These are phyloP conservation scores for Periglandula ipomoeae DNA, from an alignment of 2,329 filamentous ascomycete species.

Conservation along the genomic window DNA sequence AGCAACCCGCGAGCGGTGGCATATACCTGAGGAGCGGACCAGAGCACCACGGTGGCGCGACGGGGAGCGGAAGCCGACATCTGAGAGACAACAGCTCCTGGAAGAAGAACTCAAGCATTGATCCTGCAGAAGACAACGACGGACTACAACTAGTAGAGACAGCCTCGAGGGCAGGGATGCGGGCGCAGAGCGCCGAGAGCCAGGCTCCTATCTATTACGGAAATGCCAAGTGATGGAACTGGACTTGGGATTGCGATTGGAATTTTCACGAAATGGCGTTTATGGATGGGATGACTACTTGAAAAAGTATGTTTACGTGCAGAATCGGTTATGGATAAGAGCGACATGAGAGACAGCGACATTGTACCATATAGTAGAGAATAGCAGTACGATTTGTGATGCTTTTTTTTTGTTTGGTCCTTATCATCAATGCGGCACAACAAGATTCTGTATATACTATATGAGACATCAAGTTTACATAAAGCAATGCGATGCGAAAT, in stretches of 20 bases:
- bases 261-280: too few species aligned
- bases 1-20: not conserved
- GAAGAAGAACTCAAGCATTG: conserved; percentile 1
- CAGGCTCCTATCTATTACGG: not conserved
- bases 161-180: not conserved
- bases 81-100: not conserved
- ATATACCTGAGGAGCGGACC: conserved; percentile 2
- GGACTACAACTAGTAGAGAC: not conserved
- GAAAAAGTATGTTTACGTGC: not conserved
- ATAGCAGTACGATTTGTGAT: not conserved
- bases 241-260: not conserved
- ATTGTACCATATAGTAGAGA: not conserved
- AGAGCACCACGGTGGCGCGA: not conserved
- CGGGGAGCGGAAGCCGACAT: not conserved
- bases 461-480: not conserved
- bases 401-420: not conserved
- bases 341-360: not conserved
- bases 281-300: not conserved
- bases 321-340: not conserved
- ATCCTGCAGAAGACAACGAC: not conserved
- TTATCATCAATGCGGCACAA: not conserved
- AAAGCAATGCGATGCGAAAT: too few species aligned
- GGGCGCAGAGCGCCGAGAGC: not conserved
- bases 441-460: not conserved
- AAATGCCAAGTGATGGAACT: not conserved